Base-by-base conservation (phyloP, 1,284 basidiomycete genomes). In the Naganishia liquefaciens region DNA sequence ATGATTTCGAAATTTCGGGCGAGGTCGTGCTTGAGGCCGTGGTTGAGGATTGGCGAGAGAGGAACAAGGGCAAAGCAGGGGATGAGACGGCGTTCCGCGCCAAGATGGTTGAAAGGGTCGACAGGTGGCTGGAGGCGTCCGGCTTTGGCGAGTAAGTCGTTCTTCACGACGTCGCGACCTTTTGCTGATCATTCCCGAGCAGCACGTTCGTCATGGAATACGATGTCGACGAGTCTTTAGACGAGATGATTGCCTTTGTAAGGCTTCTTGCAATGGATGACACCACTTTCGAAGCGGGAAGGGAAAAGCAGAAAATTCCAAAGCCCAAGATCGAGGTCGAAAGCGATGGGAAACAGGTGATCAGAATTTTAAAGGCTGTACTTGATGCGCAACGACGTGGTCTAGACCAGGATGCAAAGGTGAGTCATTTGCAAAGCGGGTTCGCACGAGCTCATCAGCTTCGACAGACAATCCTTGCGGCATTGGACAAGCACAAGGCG, bases 121-220 rank as follows among this genome's bases (percentile, higher is more conserved):
- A 95, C 68, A 93, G 89, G 86, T 93, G 92, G 89, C 80, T 95
- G 9, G 91, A 94, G 69, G 85, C 88, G 74, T 90, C 89, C 2
- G 67, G 63, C 39, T 87, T 89, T 21, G 93, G 95, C 69, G 93
- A 97, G 93, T 94, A 73, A 74, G 89, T 83, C 5, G 6, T 3
- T 33, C 27, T 17, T 33, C n/a, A 15, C 5, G 33, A 17, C 6
- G n/a, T 37, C 33, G 11, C 9, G 4, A 21, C 11, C 6, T n/a
- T 7, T n/a, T 43, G 53, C 27, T 33, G 13, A 30, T 21, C 13
- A 25, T 9, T 63, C 11, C 42, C 15, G 47, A 25, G 25, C 66
- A 69, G 62, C 69, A 88, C 88, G 65, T 84, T 87, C 9, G 87
- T 89, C 68, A 77, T 87, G 1, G 71, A 88, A 30, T 84, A 85